Percentiles rank a stretch among this genome's conserved stretches.
phyloP scores from a whole-genome alignment of 1,139 yeast species.

The Zygosaccharomyces pseudobailii region DNA sequence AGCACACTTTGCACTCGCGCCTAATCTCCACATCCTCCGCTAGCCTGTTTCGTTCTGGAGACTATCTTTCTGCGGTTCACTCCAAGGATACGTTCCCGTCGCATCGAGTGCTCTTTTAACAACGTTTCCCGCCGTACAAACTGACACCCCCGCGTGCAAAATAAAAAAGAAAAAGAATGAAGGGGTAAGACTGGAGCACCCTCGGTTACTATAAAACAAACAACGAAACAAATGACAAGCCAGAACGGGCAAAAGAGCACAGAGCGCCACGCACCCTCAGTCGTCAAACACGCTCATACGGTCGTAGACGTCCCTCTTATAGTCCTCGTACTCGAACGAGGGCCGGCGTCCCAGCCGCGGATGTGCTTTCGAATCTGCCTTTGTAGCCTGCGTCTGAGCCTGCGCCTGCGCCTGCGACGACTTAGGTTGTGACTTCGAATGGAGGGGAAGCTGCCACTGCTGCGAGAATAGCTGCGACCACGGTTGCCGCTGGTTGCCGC shows the following conservation, averaged over 20 bases:
- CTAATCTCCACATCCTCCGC: neutral
- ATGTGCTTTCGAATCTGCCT: neutral
- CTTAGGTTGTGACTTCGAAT: too few species aligned
- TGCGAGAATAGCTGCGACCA: neutral
- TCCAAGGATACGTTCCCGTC: neutral
- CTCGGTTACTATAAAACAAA: neutral
- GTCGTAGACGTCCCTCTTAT: conserved; percentile 30
- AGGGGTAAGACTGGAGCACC: neutral
- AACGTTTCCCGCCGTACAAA: neutral
- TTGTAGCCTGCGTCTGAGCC: neutral
- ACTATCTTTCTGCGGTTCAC: neutral
- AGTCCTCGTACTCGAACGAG: conserved; percentile 31
- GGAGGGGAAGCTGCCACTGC: neutral
- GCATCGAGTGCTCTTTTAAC: neutral
- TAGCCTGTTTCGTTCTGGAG: neutral
- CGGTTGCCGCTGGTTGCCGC: neutral
- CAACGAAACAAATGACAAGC: neutral
- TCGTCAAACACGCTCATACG: conserved; percentile 23
- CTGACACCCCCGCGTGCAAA: neutral
- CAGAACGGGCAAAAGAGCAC: neutral
- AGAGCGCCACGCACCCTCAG: neutral
- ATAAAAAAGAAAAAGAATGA: neutral
- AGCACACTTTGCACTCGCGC: neutral
- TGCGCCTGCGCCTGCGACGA: neutral
- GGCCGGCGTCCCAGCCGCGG: conserved; percentile 14